Evolutionary conservation across 208 protist genomes (phyloP), one percentile per base, ranked within the genome.

Genomic region (Acanthamoeba lugdunensis): DNA sequence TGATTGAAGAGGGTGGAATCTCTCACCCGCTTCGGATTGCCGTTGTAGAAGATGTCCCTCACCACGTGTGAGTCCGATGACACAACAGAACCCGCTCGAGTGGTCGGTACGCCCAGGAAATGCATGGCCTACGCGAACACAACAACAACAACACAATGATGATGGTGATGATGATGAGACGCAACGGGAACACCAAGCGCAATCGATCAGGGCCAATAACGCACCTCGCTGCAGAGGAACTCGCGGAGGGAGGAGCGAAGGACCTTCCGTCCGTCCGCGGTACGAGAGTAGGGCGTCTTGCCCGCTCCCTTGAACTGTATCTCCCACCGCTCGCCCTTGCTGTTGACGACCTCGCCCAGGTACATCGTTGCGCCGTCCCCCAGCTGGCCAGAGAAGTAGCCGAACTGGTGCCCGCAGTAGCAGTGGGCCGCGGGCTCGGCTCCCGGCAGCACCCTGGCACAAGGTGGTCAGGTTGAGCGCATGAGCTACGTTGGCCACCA

Each of bases 381-480:
- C 14, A 97, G 73, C 95, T 97, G 96, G 37, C 95, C 95, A 9
- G 95, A 93, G 48, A 95, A 97, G 81, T 93, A 87, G 50, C 96
- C 96, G 75, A 97, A 97, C 82, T 97, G 96, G 77, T 96, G 93
- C n/a, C 95, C 92, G 33, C 95, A 96, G 69, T 96, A 96, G 61
- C 95, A 96, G 75, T 96, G 95, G 5, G 95, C 95, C 14, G 95
- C 95, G 5, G 95, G 93, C 87, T 95, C 56, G 18, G 95, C 91
- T 94, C 95, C 95, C 8, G 90, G 75, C 41, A 96, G 77, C n/a
- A 95, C 54, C 41, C 90, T 96, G n/a, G 25, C 52, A 23, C 63
- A 61, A 75, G 85, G 37, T 50, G 37, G 6, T 1, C 30, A 79
- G 1, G 52, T 25, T 4, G 2, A 18, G 37, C 37, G 52, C 21